Base-by-base conservation (phyloP, 2,329 filamentous ascomycete genomes). In the Aspergillaceae sp. region DNA sequence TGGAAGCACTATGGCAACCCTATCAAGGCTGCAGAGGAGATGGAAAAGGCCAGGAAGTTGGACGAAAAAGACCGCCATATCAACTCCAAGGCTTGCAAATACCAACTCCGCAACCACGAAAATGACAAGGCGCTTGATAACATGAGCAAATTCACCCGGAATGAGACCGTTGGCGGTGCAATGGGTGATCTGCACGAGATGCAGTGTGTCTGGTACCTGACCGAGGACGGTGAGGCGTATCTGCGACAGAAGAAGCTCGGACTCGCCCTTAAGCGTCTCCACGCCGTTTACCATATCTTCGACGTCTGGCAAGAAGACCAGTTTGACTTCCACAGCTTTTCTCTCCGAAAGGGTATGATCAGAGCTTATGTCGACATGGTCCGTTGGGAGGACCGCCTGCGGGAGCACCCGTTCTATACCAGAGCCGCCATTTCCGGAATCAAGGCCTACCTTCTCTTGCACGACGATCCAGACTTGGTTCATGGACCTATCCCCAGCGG, bases 291-390 rank as follows among this genome's bases (percentile, higher is more conserved):
- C 65, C 88, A 87, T 68, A 94, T 98, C 54, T 98, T 98, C 60
- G 91, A 97, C 55, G 82, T 88, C 19, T 98, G 92, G 92, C 86
- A 94, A 63, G 94, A 98, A 65, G 92, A 98, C 58, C 92, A 98
- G 62, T 96, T 97, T 59, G 92, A 98, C 65, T 98, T 98, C 74
- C 94, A 98, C 74, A 88, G 82, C 64, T 98, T 98, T 69, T 96
- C 89, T 19, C 74, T 98, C n/a, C 78, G 92, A 19, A 98, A 97
- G 68, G 94, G 94, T 9, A 91, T 95, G 74, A 87, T 97, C 50
- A 78, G 91, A 47, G 87, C 92, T 1, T 98, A 98, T 63, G 75
- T 98, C 36, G 90, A 96, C 57, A 95, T 98, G 88, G 77, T 98
- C 41, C 81, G 86, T 56, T 98, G 92, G 94, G 91, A 97, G 64